Conservation (phyloP, 805 yeast species). For the Starmerella vaccinii region DNA sequence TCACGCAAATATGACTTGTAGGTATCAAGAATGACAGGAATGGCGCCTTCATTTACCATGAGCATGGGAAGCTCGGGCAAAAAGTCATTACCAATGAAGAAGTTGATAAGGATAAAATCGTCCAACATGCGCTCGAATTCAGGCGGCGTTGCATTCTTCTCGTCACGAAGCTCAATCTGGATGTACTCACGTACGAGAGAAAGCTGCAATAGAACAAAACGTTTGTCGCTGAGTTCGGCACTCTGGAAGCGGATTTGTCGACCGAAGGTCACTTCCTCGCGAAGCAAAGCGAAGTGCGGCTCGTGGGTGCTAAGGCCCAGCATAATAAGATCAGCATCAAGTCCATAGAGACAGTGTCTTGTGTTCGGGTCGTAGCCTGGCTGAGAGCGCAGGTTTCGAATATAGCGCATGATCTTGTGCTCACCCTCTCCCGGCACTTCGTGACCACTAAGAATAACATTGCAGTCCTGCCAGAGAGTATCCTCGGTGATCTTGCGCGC, state of each 20-base stretch:
- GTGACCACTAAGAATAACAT: conserved; percentile 86
- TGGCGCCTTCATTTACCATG: conserved; percentile 89
- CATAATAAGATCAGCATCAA: conserved; percentile 96
- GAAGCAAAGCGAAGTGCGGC: conserved; percentile 84
- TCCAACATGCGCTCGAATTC: conserved; percentile 84
- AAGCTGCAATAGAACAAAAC: conserved; percentile 71
- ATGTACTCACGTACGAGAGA: conserved; percentile 84
- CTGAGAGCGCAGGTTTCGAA: conserved; percentile 78
- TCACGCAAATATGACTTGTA: conserved; percentile 65
- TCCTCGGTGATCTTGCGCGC: conserved; percentile 78
- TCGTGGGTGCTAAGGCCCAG: conserved; percentile 95
- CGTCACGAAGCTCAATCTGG: conserved; percentile 47
- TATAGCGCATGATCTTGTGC: conserved; percentile 93
- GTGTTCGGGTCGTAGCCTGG: conserved; percentile 87
- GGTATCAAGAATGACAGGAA: conserved; percentile 80
- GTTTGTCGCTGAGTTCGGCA: conserved; percentile 59
- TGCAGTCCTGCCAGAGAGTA: conserved; percentile 84
- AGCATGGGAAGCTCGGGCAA: conserved; percentile 92
- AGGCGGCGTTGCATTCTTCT: conserved; percentile 5
- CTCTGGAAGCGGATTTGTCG: conserved; percentile 31
- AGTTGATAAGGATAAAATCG: conserved; percentile 84
- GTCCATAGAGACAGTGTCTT: conserved; percentile 89
- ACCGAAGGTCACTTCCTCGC: conserved; percentile 95
- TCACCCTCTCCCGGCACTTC: conserved; percentile 99
- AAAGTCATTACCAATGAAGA: conserved; percentile 96